These are phyloP conservation scores for Fusarium agapanthi DNA, from an alignment of 2,329 filamentous ascomycete species.

Conservation along the genomic window DNA sequence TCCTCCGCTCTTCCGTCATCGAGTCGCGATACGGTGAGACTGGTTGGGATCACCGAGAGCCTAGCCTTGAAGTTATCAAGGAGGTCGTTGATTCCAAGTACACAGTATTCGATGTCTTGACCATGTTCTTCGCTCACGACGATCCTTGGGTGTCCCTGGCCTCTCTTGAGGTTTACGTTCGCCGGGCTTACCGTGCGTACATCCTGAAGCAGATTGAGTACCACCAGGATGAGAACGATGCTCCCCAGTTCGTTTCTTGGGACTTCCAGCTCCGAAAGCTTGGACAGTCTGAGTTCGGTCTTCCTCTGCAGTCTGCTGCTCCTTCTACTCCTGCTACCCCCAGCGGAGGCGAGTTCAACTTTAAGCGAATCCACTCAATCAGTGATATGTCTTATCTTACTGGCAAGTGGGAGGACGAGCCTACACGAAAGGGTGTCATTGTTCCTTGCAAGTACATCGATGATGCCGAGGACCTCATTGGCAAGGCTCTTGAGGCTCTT, in stretches of 20 bases:
- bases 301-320: conserved; percentile 79
- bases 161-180: conserved; percentile 94
- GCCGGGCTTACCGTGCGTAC: conserved; percentile 96
- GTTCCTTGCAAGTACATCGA: conserved; percentile 93
- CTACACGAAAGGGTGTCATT: conserved; percentile 90
- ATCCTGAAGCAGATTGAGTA: conserved; percentile 90
- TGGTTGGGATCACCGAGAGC: conserved; percentile 95
- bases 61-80: conserved; percentile 89
- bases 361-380: conserved; percentile 91
- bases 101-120: conserved; percentile 95
- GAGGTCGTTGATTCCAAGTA: conserved; percentile 99
- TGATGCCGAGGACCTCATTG: conserved; percentile 87
- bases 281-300: conserved; percentile 87
- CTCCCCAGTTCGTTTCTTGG: conserved; percentile 85
- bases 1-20: conserved; percentile 91
- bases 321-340: conserved; percentile 87
- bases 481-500: conserved; percentile 85
- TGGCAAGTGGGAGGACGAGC: conserved; percentile 77
- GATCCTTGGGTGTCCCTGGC: conserved; percentile 95
- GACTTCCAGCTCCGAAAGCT: conserved; percentile 96
- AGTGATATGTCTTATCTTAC: conserved; percentile 94
- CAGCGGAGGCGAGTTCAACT: conserved; percentile 63
- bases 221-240: conserved; percentile 76
- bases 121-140: conserved; percentile 92
- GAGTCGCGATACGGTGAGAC: conserved; percentile 98